These are phyloP conservation scores for Boletus sp. DNA, from an alignment of 768 basidiomycete species.

Conservation along the genomic window DNA sequence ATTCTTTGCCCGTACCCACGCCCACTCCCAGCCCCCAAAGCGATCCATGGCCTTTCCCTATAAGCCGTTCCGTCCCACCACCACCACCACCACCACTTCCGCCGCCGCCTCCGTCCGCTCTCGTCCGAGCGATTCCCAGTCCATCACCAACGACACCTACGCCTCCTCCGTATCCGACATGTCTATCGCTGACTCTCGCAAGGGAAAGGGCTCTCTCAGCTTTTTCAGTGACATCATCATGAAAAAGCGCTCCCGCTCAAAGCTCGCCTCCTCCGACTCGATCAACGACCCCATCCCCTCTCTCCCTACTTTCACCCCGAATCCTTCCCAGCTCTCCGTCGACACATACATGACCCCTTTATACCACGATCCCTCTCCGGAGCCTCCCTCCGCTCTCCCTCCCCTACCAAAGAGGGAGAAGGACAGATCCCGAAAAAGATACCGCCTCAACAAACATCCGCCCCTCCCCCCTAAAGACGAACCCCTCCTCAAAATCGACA, in stretches of 20 bases:
- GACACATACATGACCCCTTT: conserved; percentile 16
- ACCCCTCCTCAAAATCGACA: conserved; percentile 22
- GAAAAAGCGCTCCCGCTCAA: conserved; percentile 39
- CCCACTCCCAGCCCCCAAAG: conserved; percentile 9
- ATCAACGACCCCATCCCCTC: conserved; percentile 26
- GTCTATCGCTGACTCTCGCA: conserved; percentile 39
- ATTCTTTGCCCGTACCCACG: conserved; percentile 8
- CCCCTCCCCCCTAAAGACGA: conserved; percentile 27
- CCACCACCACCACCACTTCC: conserved; percentile 24
- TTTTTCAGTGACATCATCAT: conserved; percentile 39
- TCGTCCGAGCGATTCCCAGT: conserved; percentile 31
- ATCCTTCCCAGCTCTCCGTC: conserved; percentile 29
- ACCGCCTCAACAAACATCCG: conserved; percentile 23
- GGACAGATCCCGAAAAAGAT: conserved; percentile 15
- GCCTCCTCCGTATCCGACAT: conserved; percentile 32
- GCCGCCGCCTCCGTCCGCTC: conserved; percentile 20
- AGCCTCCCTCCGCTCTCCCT: conserved; percentile 7
- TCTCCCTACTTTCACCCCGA: conserved; percentile 39
- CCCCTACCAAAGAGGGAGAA: conserved; percentile 28
- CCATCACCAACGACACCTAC: conserved; percentile 24
- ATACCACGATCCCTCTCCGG: not conserved
- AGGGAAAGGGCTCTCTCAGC: conserved; percentile 46
- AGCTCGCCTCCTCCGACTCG: conserved; percentile 36
- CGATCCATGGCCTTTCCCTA: conserved; percentile 26
- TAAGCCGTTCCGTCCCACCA: conserved; percentile 31